Evolutionary conservation across 2,329 filamentous ascomycete species (phyloP), one percentile per base, ranked within the genome.

Genomic region (Exophiala oligosperma): DNA sequence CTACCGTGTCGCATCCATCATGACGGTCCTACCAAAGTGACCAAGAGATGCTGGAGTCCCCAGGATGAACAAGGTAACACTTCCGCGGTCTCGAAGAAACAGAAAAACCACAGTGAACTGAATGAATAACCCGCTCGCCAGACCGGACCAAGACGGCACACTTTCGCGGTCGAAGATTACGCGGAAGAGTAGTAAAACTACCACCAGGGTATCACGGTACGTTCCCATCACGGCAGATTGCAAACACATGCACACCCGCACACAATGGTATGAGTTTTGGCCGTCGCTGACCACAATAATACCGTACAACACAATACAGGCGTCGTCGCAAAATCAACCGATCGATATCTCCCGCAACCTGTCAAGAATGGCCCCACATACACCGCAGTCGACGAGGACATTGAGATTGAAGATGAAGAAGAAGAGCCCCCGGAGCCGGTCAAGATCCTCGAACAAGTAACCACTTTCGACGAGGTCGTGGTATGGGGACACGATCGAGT

Each of bases 401-500:
- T 74, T 17, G 69, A 76, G 12, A 69, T 73, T 37, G 78, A 80
- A 2, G 70, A 77, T 1, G 74, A 81, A 14, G 75, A 77, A 1
- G 76, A 79, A 2, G 76, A 77, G 14, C 68, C 76, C 41, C 67
- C 70, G 6, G 78, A 82, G 24, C 78, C 82, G 1, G 81, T 84
- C 8, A 79, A 78, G 21, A 44, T 81, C 1, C 72, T 93, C 65
- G 81, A 89, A 51, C 77, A 84, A 44, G 78, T 86, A 21, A 86
- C 85, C 1, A 79, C 79, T 14, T 97, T 97, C 69, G 84, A 91
- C 5, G 80, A 89, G 54, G 72, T 96, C 51, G 75, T 91, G 2
- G 81, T 96, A n/a, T 97, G 92, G 92, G 87, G 84, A 0, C 92
- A 96, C 71, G 92, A 94, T 65, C 73, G 76, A 1, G 67, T 84